Evolutionary conservation across 257 asterid genomes (phyloP).

Genomic region (Solanum acaule): DNA sequence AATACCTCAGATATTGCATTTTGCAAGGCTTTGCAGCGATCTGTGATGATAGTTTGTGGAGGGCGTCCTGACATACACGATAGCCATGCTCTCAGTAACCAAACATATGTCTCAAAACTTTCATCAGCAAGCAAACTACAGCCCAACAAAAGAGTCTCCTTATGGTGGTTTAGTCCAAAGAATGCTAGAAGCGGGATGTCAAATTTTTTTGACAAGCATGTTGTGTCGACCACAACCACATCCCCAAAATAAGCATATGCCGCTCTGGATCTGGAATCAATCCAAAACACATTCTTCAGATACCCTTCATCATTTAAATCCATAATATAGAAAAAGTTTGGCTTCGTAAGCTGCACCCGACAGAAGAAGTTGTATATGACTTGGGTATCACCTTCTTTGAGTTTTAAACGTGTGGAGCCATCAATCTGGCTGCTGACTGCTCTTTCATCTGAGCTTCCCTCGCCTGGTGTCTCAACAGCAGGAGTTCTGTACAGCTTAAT

Average conservation of each 20-base stretch:
- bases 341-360: constrained; percentile 18
- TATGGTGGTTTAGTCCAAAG: constrained; percentile 28
- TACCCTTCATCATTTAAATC: constrained; percentile 29
- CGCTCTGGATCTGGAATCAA: constrained; percentile 27
- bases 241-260: constrained; percentile 26
- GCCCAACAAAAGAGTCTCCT: constrained; percentile 22
- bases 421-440: constrained; percentile 9
- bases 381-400: constrained; percentile 19
- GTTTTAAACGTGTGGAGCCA: constrained; percentile 11
- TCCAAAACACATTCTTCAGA: constrained; percentile 28
- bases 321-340: constrained; percentile 30
- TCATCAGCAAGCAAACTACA: constrained; percentile 27
- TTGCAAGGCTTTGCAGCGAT: constrained; percentile 22
- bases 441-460: constrained; percentile 24
- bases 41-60: constrained; percentile 30
- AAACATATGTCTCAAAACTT: constrained; percentile 19
- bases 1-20: constrained; percentile 30
- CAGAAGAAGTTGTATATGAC: constrained; percentile 9
- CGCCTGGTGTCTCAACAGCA: constrained; percentile 3
- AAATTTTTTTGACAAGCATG: constrained; percentile 20
- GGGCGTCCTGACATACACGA: constrained; percentile 31
- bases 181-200: constrained; percentile 20
- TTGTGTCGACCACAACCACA: constrained; percentile 21
- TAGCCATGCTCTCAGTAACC: constrained; percentile 41
- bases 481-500: constrained; percentile 52